Conservation (phyloP, 768 basidiomycete species). For the Sporobolomyces phaffii region DNA sequence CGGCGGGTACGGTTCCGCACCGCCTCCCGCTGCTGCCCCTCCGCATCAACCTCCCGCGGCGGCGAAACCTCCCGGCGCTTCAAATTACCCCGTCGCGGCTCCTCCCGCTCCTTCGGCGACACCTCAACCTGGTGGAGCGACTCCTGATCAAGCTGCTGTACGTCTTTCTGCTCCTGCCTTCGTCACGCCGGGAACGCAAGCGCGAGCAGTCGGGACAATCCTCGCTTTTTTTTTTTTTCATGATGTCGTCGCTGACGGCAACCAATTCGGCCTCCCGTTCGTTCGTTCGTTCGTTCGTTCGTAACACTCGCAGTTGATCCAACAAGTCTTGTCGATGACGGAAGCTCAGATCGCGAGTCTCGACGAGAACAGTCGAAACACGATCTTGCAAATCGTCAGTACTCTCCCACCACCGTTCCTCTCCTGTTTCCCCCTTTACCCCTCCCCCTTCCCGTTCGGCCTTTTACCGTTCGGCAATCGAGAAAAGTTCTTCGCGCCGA, state of each 20-base stretch:
- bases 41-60: constrained; percentile 41
- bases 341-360: constrained; percentile 75
- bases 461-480: too few species aligned
- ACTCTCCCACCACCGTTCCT: not conserved
- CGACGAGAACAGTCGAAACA: constrained; percentile 68
- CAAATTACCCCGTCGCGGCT: too few species aligned
- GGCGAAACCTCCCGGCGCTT: too few species aligned
- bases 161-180: not conserved
- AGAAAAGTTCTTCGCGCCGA: too few species aligned
- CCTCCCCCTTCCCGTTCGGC: not conserved
- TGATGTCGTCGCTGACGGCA: constrained; percentile 41
- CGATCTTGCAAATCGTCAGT: constrained; percentile 75
- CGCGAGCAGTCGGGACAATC: too few species aligned
- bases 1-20: not conserved
- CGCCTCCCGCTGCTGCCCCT: constrained; percentile 42
- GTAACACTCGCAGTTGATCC: constrained; percentile 54
- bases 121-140: constrained; percentile 1
- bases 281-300: too few species aligned
- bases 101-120: not conserved
- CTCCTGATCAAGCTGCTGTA: constrained; percentile 19
- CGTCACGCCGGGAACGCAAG: not conserved
- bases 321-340: constrained; percentile 76
- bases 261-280: too few species aligned
- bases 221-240: constrained; percentile 1
- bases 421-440: not conserved